Evolutionary conservation across 257 asterid genomes (phyloP).

Genomic region (Salvia splendens): DNA sequence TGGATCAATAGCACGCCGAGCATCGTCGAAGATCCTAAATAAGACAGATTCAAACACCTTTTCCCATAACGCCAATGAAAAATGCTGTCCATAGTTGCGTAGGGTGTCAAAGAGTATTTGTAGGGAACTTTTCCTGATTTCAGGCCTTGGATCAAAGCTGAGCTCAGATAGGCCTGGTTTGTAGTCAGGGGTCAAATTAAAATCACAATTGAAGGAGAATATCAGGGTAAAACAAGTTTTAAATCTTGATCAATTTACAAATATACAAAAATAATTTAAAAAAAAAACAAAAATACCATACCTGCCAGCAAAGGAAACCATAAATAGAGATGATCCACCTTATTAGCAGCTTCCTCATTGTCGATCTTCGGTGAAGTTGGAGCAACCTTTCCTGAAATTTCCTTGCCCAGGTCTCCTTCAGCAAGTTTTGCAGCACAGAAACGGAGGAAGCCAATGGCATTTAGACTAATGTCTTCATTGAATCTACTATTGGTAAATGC

Average conservation of each 20-base stretch:
- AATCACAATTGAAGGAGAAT: slow-evolving; percentile 17
- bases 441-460: slow-evolving; percentile 94
- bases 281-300: slow-evolving; percentile 29
- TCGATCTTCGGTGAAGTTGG: slow-evolving; percentile 70
- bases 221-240: slow-evolving; percentile 19
- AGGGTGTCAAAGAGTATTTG: slow-evolving; percentile 94
- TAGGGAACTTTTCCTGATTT: slow-evolving; percentile 88
- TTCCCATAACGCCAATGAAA: slow-evolving; percentile 89
- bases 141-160: slow-evolving; percentile 95
- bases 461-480: slow-evolving; percentile 93
- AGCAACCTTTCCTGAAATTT: slow-evolving; percentile 51
- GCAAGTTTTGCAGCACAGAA: slow-evolving; percentile 98
- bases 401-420: slow-evolving; percentile 84
- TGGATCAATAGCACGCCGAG: slow-evolving; percentile 89
- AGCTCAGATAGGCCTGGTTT: slow-evolving; percentile 89
- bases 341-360: slow-evolving; percentile 64
- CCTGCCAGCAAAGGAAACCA: slow-evolving; percentile 99
- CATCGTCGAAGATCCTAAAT: slow-evolving; percentile 89
- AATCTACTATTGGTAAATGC: slow-evolving; percentile 95
- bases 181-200: slow-evolving; percentile 1
- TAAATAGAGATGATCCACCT: slow-evolving; percentile 87
- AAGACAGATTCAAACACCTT: slow-evolving; percentile 96
- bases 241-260: slow-evolving; percentile 17
- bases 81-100: slow-evolving; percentile 92
- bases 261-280: slow-evolving; percentile 14